These are phyloP conservation scores for Sphagnum tenellum DNA, from an alignment of 225 moss, liverwort and hornwort species.

Conservation along the genomic window DNA sequence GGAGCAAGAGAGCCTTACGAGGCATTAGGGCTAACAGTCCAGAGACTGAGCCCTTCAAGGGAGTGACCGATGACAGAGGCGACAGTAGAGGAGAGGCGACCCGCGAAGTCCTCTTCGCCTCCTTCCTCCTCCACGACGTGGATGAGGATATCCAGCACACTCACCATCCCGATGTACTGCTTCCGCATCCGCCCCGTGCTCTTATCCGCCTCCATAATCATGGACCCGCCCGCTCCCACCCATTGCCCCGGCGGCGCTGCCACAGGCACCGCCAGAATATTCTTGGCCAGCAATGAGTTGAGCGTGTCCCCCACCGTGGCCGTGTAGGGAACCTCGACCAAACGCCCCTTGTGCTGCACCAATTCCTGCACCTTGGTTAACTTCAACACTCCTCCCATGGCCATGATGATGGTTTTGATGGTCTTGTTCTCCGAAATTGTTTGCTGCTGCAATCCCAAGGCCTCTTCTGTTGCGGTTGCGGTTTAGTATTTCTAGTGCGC, in stretches of 20 bases:
- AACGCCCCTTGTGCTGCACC: slow-evolving; percentile 47
- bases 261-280: slow-evolving; percentile 78
- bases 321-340: slow-evolving; percentile 80
- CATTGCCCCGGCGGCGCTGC: slow-evolving; percentile 92
- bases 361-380: slow-evolving; percentile 47
- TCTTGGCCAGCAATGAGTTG: slow-evolving; percentile 61
- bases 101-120: slow-evolving; percentile 22
- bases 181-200: slow-evolving; percentile 65
- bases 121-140: slow-evolving; percentile 52
- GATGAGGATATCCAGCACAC: slow-evolving; percentile 82
- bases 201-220: slow-evolving; percentile 81
- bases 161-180: slow-evolving; percentile 95
- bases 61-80: slow-evolving; percentile 77
- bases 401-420: too few species aligned
- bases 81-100: slow-evolving; percentile 37
- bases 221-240: slow-evolving; percentile 92
- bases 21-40: slow-evolving; percentile 80
- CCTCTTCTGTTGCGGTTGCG: too few species aligned
- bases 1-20: slow-evolving; percentile 33
- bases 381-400: slow-evolving; percentile 22
- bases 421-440: too few species aligned
- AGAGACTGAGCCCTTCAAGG: slow-evolving; percentile 77
- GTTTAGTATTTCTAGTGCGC: too few species aligned
- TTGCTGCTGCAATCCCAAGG: too few species aligned
- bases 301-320: slow-evolving; percentile 83